Evolutionary conservation across 495 filamentous ascomycete genomes (phyloP).

Genomic region (Xylaria venustula): DNA sequence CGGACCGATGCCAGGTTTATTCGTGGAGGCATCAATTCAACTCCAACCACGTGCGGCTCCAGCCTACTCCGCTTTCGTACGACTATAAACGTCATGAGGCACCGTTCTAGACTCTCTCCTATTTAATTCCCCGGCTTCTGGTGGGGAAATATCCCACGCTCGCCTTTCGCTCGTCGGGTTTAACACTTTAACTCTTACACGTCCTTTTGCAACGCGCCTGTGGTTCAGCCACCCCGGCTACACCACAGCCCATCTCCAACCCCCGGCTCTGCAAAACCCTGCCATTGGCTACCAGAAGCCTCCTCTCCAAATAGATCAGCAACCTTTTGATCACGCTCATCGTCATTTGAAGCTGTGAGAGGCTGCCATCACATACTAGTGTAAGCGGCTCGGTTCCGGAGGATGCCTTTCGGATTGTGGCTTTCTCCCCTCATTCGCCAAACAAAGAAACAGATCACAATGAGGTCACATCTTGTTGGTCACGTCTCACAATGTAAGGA

Average conservation of each 20-base stretch:
- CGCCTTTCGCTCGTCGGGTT: no score
- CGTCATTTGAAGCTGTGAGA: background rate
- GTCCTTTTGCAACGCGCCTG: no score
- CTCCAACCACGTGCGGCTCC: no score
- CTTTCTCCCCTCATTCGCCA: background rate
- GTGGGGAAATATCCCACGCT: no score
- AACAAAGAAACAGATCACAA: background rate
- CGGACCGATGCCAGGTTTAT: background rate
- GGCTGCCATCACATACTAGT: background rate
- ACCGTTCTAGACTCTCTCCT: no score
- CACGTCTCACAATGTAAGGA: background rate
- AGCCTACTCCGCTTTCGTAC: no score
- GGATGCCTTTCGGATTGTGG: background rate
- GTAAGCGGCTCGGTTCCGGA: background rate
- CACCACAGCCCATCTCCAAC: no score
- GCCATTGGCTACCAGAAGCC: background rate
- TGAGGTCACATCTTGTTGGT: background rate
- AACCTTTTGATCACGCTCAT: background rate
- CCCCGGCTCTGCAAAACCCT: background rate
- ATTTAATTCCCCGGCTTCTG: no score
- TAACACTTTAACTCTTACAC: no score
- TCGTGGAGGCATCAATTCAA: no score
- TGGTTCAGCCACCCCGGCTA: no score
- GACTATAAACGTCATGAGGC: no score
- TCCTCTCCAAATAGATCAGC: background rate